phyloP scores from a whole-genome alignment of 345 rosid species.

The Fremontodendron californicum region DNA sequence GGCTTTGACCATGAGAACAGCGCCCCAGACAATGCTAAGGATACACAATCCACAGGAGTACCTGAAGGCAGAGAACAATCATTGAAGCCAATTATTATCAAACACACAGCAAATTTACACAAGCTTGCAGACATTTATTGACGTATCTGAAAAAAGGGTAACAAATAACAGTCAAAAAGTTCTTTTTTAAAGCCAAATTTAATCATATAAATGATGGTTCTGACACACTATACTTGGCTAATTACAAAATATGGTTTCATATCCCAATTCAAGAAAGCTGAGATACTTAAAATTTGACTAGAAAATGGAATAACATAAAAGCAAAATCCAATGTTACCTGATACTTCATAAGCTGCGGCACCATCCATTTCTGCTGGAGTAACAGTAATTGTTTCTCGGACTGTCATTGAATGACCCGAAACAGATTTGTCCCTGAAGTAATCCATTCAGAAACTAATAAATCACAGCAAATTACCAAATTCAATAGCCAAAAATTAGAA shows the following conservation, averaged over 20 bases:
- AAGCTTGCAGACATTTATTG: not conserved
- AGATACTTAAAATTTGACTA: not conserved
- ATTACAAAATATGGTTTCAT: not conserved
- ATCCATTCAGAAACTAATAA: constrained; percentile 26
- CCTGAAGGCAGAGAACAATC: constrained; percentile 51
- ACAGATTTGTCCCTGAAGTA: constrained; percentile 75
- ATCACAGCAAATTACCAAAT: constrained; percentile 18
- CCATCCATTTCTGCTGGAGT: constrained; percentile 62
- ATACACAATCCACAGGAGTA: constrained; percentile 94
- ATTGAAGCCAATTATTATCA: constrained; percentile 6
- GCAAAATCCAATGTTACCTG: constrained; percentile 43
- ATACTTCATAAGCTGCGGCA: constrained; percentile 76
- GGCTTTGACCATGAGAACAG: constrained; percentile 95
- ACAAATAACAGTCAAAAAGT: not conserved
- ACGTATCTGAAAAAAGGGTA: not conserved
- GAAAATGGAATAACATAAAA: not conserved
- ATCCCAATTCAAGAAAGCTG: constrained; percentile 3
- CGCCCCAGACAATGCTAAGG: constrained; percentile 89
- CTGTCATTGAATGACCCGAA: constrained; percentile 83
- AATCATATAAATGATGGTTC: not conserved
- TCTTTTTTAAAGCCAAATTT: not conserved
- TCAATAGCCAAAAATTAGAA: not conserved
- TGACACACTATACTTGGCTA: not conserved
- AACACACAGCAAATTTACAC: not conserved
- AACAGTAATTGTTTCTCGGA: constrained; percentile 69